Evolutionary conservation across 805 yeast species (phyloP), one percentile per base, ranked within the genome.

Genomic region (Naumovozyma castellii): DNA sequence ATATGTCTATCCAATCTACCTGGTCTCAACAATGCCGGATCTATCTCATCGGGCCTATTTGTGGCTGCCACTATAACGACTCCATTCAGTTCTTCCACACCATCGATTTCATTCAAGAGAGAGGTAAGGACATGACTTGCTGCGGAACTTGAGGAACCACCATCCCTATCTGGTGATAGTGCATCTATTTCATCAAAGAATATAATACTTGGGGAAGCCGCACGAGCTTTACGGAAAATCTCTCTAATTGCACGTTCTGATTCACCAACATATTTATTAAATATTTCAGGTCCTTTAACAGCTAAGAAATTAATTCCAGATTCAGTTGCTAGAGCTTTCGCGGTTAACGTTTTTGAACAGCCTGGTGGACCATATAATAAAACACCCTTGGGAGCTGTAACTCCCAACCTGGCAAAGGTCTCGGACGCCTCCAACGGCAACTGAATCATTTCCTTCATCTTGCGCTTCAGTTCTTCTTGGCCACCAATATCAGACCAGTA

Each of bases 121-220:
- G 97, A 83, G 2, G 97, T 90, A 43, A 92, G 66, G 0, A 92
- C 97, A 51, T 94, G 82, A 45, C 78, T 85, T 0, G 90, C 76
- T 1, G 84, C 84, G 15, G 81, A 72, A 0, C 86, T 79, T 0
- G 78, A 65, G 2, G 72, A 66, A 8, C 69, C 69, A 18, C 70
- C 69, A 16, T 78, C 83, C 50, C 98, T 69, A 39, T 82, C 80
- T 0, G 84, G 76, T 4, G 94, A 79, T 30, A 92, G 65, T 0
- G 98, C 97, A 64, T 92, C 99, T 37, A 92, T 87, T 61, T 92
- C 99, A 67, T 90, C 98, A 56, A 90, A 88, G 57, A 90, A 90
- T 5, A 90, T 82, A 44, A 90, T 87, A 45, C 94, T 82, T 8
- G 98, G 98, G 1, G 95, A 73, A 1, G 97, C 95, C 4, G 95